A percentile compares a stretch with the other conserved stretches of the same genome.
These are phyloP conservation scores for Sophora flavescens DNA, from an alignment of 306 rosid genomes.

Conservation along the genomic window DNA sequence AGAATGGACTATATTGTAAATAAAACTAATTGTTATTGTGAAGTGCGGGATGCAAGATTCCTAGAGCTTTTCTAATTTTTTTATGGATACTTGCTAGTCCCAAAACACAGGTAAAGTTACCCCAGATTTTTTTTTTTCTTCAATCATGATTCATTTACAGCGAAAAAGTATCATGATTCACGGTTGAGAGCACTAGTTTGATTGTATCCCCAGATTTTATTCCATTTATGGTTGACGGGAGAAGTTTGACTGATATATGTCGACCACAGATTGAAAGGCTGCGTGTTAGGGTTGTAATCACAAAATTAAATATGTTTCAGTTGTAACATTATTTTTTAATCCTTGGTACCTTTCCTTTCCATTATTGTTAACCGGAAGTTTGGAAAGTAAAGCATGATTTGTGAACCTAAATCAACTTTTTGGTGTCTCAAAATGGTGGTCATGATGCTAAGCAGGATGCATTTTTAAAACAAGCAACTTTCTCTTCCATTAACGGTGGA, in stretches of 20 bases:
- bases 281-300: conserved; percentile 8
- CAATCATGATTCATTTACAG: conserved; percentile 37
- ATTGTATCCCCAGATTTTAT: conserved; percentile 35
- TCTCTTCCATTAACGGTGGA: conserved; percentile 37
- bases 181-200: conserved; percentile 47
- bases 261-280: conserved; percentile 30
- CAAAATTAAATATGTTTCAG: conserved; percentile 22
- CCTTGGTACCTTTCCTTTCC: conserved; percentile 3
- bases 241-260: conserved; percentile 31
- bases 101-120: neutral
- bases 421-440: conserved; percentile 40
- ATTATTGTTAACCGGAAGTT: conserved; percentile 19
- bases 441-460: conserved; percentile 6
- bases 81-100: neutral
- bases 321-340: conserved; percentile 29
- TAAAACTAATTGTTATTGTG: neutral
- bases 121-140: conserved; percentile 39
- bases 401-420: conserved; percentile 47
- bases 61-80: conserved; percentile 2
- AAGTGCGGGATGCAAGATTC: neutral
- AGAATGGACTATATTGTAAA: neutral
- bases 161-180: conserved; percentile 41
- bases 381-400: conserved; percentile 40
- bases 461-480: conserved; percentile 9
- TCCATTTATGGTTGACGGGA: conserved; percentile 26